Evolutionary conservation across 1,284 basidiomycete species (phyloP).

Genomic region (Moesziomyces sp.): DNA sequence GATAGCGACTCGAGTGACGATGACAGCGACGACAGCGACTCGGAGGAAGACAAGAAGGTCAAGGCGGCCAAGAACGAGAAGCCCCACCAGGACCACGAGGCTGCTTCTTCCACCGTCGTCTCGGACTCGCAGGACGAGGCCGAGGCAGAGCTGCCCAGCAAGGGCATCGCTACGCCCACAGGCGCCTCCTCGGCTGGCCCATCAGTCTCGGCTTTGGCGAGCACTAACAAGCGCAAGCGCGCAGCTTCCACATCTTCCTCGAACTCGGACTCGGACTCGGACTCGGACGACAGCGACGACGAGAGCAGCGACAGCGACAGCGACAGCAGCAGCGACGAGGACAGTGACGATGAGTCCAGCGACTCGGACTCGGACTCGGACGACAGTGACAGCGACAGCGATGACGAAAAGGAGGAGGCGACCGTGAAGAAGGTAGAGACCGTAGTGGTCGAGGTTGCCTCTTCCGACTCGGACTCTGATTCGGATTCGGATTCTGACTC

Average conservation of each 20-base stretch:
- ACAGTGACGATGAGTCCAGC: slow-evolving; percentile 18
- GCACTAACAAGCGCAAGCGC: slow-evolving; percentile 30
- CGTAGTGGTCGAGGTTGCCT: slow-evolving; percentile 11
- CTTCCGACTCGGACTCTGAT: slow-evolving; percentile 13
- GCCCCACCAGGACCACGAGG: slow-evolving; percentile 34
- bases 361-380: slow-evolving; percentile 6
- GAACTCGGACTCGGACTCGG: slow-evolving; percentile 8
- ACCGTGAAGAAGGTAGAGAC: slow-evolving; percentile 14
- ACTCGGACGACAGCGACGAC: slow-evolving; percentile 19
- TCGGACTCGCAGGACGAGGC: slow-evolving; percentile 48
- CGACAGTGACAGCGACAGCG: slow-evolving; percentile 15
- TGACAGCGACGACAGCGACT: slow-evolving; percentile 12
- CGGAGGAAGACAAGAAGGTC: slow-evolving; percentile 32
- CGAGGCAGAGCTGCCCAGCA: slow-evolving; percentile 37
- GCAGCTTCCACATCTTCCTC: slow-evolving; percentile 13
- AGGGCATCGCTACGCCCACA: slow-evolving; percentile 33
- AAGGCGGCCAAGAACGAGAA: slow-evolving; percentile 23
- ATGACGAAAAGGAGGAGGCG: slow-evolving; percentile 16
- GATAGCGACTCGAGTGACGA: slow-evolving; percentile 11
- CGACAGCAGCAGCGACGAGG: slow-evolving; percentile 20
- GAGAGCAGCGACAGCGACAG: slow-evolving; percentile 18
- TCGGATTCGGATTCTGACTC: slow-evolving; percentile 4
- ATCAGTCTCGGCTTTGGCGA: background rate
- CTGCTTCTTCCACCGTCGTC: slow-evolving; percentile 30
- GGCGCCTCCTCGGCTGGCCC: slow-evolving; percentile 16